These are phyloP conservation scores for Ramularia collo-cygni DNA, from an alignment of 2,329 filamentous ascomycete genomes.

Conservation along the genomic window DNA sequence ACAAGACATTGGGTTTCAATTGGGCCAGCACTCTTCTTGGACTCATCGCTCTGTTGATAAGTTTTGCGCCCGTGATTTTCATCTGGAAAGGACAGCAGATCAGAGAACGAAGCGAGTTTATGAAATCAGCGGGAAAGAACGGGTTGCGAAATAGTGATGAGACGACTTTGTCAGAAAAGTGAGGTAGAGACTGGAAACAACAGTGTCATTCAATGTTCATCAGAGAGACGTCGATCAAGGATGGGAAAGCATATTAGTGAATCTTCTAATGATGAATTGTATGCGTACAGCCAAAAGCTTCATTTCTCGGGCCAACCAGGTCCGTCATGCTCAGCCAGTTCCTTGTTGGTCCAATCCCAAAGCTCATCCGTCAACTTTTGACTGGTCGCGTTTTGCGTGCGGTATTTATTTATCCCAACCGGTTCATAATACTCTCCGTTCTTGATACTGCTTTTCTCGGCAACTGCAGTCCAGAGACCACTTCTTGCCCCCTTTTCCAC, in stretches of 20 bases:
- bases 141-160: not conserved
- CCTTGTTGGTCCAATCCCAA: constrained; percentile 27
- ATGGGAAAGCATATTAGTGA: too few relatives aligned
- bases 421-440: constrained; percentile 25
- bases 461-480: constrained; percentile 23
- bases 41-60: constrained; percentile 39
- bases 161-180: too few relatives aligned
- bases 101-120: constrained; percentile 30
- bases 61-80: constrained; percentile 40
- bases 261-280: too few relatives aligned
- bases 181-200: too few relatives aligned
- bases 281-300: not conserved
- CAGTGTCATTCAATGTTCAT: too few relatives aligned
- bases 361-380: constrained; percentile 18
- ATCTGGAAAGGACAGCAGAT: constrained; percentile 29
- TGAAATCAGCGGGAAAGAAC: constrained; percentile 16
- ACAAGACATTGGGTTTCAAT: constrained; percentile 41
- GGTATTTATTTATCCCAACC: too few relatives aligned
- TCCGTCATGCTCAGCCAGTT: constrained; percentile 15
- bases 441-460: constrained; percentile 16
- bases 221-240: too few relatives aligned
- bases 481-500: constrained; percentile 19
- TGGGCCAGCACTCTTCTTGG: constrained; percentile 45
- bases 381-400: constrained; percentile 11
- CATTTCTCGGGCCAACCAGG: constrained; percentile 11